These are phyloP conservation scores for Lepiota brunneoincarnata DNA, from an alignment of 768 basidiomycete genomes.

Conservation along the genomic window DNA sequence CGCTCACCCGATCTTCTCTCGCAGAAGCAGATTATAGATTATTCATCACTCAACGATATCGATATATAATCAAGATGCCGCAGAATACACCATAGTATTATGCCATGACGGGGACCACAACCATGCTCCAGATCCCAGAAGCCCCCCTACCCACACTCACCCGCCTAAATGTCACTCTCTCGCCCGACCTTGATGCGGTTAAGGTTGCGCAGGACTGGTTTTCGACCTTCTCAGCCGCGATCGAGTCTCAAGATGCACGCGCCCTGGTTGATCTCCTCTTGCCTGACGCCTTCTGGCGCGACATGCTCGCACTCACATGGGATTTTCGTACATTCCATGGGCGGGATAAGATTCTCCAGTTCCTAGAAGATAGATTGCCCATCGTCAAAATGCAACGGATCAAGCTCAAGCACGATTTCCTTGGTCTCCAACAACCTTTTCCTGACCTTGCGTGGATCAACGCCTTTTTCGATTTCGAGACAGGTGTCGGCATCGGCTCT, in stretches of 20 bases:
- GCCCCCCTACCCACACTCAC: slow-evolving; percentile 26
- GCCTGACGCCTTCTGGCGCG: slow-evolving; percentile 40
- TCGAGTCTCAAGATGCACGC: slow-evolving; percentile 15
- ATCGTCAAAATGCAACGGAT: slow-evolving; percentile 26
- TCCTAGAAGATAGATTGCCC: slow-evolving; percentile 37
- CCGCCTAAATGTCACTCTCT: slow-evolving; percentile 19
- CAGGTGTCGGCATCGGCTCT: slow-evolving; percentile 35
- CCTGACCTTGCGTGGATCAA: slow-evolving; percentile 47
- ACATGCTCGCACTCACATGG: slow-evolving; percentile 51
- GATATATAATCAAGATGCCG: too few relatives aligned
- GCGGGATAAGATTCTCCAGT: slow-evolving; percentile 28
- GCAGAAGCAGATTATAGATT: too few relatives aligned
- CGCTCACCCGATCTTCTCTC: too few relatives aligned
- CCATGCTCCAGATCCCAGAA: too few relatives aligned
- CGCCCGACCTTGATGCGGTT: slow-evolving; percentile 19
- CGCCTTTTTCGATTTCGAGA: slow-evolving; percentile 44
- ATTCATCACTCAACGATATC: too few relatives aligned
- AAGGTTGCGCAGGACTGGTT: slow-evolving; percentile 26
- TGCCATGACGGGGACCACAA: too few relatives aligned
- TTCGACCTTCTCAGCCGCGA: slow-evolving; percentile 16
- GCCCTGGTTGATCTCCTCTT: slow-evolving; percentile 18
- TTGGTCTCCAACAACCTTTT: slow-evolving; percentile 26
- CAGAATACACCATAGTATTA: too few relatives aligned
- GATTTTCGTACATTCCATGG: slow-evolving; percentile 48
- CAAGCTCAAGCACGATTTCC: slow-evolving; percentile 22